Conservation (phyloP, 148 eudicot genomes). For the Diospyros kaki region DNA sequence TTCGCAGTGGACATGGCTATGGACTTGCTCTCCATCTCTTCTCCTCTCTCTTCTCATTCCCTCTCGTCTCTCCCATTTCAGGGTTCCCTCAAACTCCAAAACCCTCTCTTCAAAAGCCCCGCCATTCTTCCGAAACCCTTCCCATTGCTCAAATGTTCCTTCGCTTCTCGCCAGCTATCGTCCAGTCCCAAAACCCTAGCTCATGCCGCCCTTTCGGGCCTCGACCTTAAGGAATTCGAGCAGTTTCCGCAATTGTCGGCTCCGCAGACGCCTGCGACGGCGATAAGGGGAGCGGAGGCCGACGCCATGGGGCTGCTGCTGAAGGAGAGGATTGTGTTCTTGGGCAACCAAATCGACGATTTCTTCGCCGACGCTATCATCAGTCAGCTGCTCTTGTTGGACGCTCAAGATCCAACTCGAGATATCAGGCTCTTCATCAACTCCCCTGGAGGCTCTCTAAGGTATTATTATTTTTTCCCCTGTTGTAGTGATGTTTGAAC, state of each 20-base stretch:
- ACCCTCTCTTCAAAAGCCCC: conserved; percentile 17
- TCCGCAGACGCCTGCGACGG: conserved; percentile 58
- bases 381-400: conserved; percentile 74
- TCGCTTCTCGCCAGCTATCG: conserved; percentile 14
- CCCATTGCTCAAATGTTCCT: conserved; percentile 22
- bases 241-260: conserved; percentile 11
- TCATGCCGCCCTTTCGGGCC: neutral
- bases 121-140: conserved; percentile 14
- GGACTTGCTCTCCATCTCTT: conserved; percentile 25
- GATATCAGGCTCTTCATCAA: conserved; percentile 83
- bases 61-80: conserved; percentile 16
- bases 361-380: conserved; percentile 74
- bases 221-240: conserved; percentile 9
- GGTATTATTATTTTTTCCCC: conserved; percentile 26
- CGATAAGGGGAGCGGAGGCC: conserved; percentile 60
- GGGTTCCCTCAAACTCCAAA: conserved; percentile 20
- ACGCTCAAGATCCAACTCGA: conserved; percentile 67
- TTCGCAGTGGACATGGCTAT: conserved; percentile 3
- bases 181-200: conserved; percentile 13
- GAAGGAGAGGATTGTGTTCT: conserved; percentile 75
- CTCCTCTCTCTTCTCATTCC: conserved; percentile 7
- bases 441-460: conserved; percentile 75
- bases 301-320: conserved; percentile 76
- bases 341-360: conserved; percentile 65
- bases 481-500: too few species aligned